Evolutionary conservation across 148 eudicot species (phyloP).

Genomic region (Cornus controversa): DNA sequence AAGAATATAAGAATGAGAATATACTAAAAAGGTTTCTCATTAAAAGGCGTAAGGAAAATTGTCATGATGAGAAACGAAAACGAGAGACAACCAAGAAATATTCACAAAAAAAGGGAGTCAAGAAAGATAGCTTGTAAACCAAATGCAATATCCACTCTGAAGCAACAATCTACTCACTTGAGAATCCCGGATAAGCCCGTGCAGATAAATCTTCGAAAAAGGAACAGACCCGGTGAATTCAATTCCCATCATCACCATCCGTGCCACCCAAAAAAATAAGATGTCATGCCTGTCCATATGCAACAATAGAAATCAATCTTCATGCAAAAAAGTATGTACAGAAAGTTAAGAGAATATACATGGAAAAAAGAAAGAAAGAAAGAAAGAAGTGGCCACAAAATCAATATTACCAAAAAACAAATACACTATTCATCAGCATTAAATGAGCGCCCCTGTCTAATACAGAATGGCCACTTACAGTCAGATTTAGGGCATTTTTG

Average conservation of each 20-base stretch:
- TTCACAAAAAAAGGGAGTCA: not conserved
- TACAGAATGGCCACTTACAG: not conserved
- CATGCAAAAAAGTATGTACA: not conserved
- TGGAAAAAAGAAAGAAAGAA: not conserved
- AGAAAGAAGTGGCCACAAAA: not conserved
- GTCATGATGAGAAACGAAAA: not conserved
- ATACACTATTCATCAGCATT: not conserved
- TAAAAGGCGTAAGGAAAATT: not conserved
- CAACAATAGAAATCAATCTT: conserved; percentile 12
- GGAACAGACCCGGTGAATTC: conserved; percentile 94
- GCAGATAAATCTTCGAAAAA: conserved; percentile 79
- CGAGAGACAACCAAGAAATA: not conserved
- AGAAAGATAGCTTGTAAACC: not conserved
- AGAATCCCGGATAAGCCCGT: conserved; percentile 93
- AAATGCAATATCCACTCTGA: not conserved
- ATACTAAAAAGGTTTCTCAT: not conserved
- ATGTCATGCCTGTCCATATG: conserved; percentile 85
- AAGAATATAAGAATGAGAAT: not conserved
- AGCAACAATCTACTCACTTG: conserved; percentile 55
- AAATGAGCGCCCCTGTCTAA: no score
- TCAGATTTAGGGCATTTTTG: not conserved
- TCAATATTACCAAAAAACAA: not conserved
- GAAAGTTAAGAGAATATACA: not conserved
- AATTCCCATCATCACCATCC: conserved; percentile 99
- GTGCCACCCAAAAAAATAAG: conserved; percentile 98